Evolutionary conservation across 768 basidiomycete genomes (phyloP).

Genomic region (Mrakia frigida): DNA sequence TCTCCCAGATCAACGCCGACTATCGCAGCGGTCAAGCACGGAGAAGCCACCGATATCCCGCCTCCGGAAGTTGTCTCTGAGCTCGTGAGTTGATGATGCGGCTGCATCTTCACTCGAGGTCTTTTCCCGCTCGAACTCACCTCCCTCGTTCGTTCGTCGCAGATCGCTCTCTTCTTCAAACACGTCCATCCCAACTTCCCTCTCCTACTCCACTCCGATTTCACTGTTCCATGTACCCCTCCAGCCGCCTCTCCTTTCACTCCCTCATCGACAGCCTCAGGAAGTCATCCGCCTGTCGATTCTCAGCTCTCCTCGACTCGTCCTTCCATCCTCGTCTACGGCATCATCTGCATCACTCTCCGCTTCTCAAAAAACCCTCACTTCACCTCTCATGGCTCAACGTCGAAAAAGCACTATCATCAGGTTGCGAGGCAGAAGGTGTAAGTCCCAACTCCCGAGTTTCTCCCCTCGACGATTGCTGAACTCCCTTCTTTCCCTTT

Average conservation of each 20-base stretch:
- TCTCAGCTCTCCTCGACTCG: neutral
- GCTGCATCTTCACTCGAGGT: neutral
- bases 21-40: neutral
- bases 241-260: constrained; percentile 15
- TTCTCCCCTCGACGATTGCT: neutral
- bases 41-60: constrained; percentile 5
- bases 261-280: neutral
- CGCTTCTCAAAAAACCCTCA: constrained; percentile 25
- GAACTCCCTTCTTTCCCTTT: neutral
- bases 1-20: neutral
- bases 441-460: neutral
- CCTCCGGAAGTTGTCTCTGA: constrained; percentile 23
- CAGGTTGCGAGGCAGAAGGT: constrained; percentile 42
- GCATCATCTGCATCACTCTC: constrained; percentile 16
- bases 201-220: constrained; percentile 16
- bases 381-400: constrained; percentile 2
- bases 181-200: constrained; percentile 26
- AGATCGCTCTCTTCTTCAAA: constrained; percentile 20
- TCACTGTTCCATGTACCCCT: neutral
- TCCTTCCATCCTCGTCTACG: constrained; percentile 21
- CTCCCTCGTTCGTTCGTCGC: neutral
- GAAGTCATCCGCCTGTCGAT: neutral
- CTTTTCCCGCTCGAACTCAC: neutral
- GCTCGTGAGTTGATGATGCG: neutral
- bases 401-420: constrained; percentile 36